Percentiles rank a stretch among this genome's conserved stretches.
Conservation (phyloP, 345 rosid species). For the Kandelia obovata region DNA sequence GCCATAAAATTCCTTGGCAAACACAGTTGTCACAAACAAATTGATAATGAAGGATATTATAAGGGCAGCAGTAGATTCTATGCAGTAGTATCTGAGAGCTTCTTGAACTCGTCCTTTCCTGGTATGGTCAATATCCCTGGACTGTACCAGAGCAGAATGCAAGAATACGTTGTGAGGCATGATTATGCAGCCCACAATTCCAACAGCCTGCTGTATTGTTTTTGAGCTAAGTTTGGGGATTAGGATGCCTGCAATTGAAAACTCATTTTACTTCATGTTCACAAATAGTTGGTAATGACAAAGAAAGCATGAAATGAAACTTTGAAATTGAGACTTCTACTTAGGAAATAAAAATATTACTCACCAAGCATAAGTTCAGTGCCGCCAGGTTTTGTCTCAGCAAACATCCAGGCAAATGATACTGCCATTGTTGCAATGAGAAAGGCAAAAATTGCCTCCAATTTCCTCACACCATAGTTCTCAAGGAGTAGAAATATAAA, state of each 20-base stretch:
- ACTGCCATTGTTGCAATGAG: slow-evolving; percentile 79
- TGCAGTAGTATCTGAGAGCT: slow-evolving; percentile 82
- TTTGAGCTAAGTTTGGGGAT: slow-evolving; percentile 76
- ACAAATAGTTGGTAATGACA: neutral
- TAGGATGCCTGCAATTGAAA: slow-evolving; percentile 54
- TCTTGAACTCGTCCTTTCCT: slow-evolving; percentile 71
- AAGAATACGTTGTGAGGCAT: slow-evolving; percentile 96
- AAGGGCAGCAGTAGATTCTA: slow-evolving; percentile 76
- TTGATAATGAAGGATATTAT: slow-evolving; percentile 74
- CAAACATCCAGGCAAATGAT: slow-evolving; percentile 97
- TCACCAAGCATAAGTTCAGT: slow-evolving; percentile 74
- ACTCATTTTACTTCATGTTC: neutral
- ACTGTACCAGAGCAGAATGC: slow-evolving; percentile 93
- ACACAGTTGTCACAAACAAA: slow-evolving; percentile 83
- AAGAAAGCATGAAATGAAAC: neutral
- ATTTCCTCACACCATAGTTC: slow-evolving; percentile 87
- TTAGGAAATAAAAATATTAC: neutral
- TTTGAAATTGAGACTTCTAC: neutral
- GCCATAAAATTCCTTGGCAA: slow-evolving; percentile 82
- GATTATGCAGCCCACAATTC: slow-evolving; percentile 90
- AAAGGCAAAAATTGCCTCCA: slow-evolving; percentile 85
- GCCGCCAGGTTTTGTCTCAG: slow-evolving; percentile 77
- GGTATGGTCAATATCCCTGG: slow-evolving; percentile 62
- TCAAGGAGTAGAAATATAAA: slow-evolving; percentile 86
- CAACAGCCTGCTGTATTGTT: slow-evolving; percentile 89